Percentiles rank a stretch among this genome's conserved stretches.
Evolutionary conservation across 1,284 basidiomycete species (phyloP).

Genomic region (Amylostereum chailletii): DNA sequence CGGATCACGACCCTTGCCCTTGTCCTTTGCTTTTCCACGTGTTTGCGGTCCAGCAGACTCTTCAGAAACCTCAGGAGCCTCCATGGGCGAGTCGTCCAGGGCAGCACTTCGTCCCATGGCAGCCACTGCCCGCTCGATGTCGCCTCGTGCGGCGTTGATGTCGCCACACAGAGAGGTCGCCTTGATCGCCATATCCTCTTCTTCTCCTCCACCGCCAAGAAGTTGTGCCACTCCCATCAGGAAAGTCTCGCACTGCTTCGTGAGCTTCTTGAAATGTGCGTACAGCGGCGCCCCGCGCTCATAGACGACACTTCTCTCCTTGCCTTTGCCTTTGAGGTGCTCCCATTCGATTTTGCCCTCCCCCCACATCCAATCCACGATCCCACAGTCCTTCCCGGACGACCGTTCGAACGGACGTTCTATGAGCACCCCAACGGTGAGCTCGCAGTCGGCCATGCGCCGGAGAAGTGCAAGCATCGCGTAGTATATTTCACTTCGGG

Average conservation of each 20-base stretch:
- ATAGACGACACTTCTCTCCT: constrained; percentile 5
- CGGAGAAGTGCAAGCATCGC: constrained; percentile 38
- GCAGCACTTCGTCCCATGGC: constrained; percentile 20
- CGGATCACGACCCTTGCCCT: constrained; percentile 23
- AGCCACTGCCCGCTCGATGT: constrained; percentile 38
- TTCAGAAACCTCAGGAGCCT: neutral
- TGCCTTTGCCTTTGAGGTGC: constrained; percentile 9
- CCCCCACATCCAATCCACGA: constrained; percentile 41
- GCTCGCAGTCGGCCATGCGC: constrained; percentile 42
- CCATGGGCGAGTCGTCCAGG: too few relatives aligned
- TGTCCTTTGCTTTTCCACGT: constrained; percentile 19
- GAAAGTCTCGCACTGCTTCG: constrained; percentile 42
- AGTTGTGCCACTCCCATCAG: constrained; percentile 34
- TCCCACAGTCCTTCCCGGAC: constrained; percentile 27
- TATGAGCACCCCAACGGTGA: constrained; percentile 37
- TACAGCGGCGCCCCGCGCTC: constrained; percentile 33
- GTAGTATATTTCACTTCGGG: constrained; percentile 36
- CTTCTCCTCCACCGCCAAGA: constrained; percentile 23
- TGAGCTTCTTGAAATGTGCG: constrained; percentile 43
- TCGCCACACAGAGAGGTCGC: constrained; percentile 41
- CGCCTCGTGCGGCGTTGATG: constrained; percentile 38
- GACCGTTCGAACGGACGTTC: constrained; percentile 25
- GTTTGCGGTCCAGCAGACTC: neutral
- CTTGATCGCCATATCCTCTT: constrained; percentile 34
- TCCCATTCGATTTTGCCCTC: constrained; percentile 33